phyloP scores from a whole-genome alignment of 2,329 filamentous ascomycete genomes.

The Colletotrichum gigasporum region DNA sequence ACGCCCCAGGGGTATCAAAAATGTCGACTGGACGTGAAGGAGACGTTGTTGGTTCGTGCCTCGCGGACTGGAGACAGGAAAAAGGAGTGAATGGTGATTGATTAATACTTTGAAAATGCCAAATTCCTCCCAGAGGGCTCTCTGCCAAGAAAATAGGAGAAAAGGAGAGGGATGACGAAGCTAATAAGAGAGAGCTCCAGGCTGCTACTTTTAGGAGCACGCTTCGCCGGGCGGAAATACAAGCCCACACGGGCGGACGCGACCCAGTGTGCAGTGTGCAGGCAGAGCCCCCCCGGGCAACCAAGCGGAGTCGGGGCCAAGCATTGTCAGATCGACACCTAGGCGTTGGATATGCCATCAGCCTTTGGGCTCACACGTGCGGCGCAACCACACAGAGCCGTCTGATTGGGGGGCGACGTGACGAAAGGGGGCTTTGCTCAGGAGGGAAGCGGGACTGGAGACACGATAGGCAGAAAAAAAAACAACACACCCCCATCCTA shows the following conservation, averaged over 20 bases:
- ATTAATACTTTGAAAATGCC: constrained; percentile 1
- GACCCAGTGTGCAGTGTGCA: neutral
- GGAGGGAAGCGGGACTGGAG: constrained; percentile 21
- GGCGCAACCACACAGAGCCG: constrained; percentile 18
- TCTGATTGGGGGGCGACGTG: constrained; percentile 10
- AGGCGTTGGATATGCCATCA: constrained; percentile 11
- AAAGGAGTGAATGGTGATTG: constrained; percentile 2
- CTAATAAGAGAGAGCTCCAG: constrained; percentile 19
- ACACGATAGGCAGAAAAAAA: no score
- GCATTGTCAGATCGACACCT: constrained; percentile 22
- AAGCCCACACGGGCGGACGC: constrained; percentile 20
- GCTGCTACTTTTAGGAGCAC: neutral
- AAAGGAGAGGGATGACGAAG: constrained; percentile 8
- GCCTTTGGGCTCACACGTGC: constrained; percentile 13
- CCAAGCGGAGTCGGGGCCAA: neutral
- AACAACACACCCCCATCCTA: no score
- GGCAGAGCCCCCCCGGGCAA: no score
- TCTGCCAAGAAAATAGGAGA: neutral
- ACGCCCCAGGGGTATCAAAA: neutral
- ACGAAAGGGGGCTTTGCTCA: constrained; percentile 11
- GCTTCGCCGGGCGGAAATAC: constrained; percentile 2
- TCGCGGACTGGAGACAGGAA: neutral
- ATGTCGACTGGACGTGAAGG: neutral
- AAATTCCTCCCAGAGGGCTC: constrained; percentile 2
- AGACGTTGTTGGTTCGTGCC: neutral